Evolutionary conservation across 2,329 filamentous ascomycete species (phyloP).

Genomic region (Aspergillus spinulosporus): DNA sequence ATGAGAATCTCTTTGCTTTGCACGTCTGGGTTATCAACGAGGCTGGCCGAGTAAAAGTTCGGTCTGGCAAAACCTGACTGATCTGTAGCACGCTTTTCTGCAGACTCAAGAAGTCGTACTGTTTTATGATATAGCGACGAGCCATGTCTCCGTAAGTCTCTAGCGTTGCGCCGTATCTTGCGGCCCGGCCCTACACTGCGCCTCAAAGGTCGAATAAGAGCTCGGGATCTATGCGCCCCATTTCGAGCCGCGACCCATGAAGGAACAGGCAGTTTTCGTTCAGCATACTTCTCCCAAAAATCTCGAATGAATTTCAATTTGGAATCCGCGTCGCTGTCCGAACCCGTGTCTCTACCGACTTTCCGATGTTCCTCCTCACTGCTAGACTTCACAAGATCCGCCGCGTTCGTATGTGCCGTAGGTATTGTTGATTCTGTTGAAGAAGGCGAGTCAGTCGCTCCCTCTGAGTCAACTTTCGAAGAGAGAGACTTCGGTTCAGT

Average conservation of each 20-base stretch:
- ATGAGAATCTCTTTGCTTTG: conserved; percentile 28
- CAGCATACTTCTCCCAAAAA: neutral
- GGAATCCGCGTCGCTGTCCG: neutral
- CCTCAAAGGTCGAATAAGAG: neutral
- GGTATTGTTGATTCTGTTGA: neutral
- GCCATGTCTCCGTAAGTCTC: too few species aligned
- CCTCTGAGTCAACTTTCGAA: neutral
- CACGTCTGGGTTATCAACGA: neutral
- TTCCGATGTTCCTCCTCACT: neutral
- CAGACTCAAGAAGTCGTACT: conserved; percentile 26
- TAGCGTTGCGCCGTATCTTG: neutral
- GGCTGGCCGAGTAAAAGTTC: neutral
- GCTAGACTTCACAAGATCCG: neutral
- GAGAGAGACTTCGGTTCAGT: conserved; percentile 4
- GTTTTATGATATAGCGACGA: neutral
- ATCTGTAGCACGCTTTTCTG: conserved; percentile 15
- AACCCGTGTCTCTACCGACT: neutral
- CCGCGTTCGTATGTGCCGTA: neutral
- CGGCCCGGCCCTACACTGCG: neutral
- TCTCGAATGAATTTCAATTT: neutral
- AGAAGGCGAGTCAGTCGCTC: too few species aligned
- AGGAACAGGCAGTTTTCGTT: neutral
- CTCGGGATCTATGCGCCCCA: neutral
- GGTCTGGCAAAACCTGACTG: neutral
- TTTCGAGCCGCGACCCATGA: neutral